phyloP scores from a whole-genome alignment of 2,329 filamentous ascomycete genomes.

The Stagonosporopsis cucurbitacearum region DNA sequence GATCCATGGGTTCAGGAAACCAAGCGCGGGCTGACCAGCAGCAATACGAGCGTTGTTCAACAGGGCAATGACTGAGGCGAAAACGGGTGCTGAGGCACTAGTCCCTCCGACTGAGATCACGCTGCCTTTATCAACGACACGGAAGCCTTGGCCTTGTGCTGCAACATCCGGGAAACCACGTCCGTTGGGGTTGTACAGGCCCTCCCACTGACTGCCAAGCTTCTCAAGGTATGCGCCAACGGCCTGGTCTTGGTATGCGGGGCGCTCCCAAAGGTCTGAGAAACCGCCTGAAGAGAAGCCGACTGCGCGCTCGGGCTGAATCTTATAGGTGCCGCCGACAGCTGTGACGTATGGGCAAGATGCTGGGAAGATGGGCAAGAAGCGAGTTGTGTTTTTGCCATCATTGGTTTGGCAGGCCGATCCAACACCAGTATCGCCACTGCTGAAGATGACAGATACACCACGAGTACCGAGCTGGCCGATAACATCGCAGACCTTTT shows the following conservation, averaged over 20 bases:
- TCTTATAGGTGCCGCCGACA: constrained; percentile 51
- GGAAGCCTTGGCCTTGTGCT: constrained; percentile 47
- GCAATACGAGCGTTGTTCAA: constrained; percentile 49
- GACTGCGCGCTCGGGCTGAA: constrained; percentile 50
- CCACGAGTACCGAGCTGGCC: constrained; percentile 50
- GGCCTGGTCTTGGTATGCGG: constrained; percentile 52
- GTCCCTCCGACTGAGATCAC: constrained; percentile 47
- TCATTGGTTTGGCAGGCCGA: constrained; percentile 56
- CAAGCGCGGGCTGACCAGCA: constrained; percentile 43
- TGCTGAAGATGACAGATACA: constrained; percentile 50
- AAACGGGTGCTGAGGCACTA: constrained; percentile 48
- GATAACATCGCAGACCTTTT: constrained; percentile 49
- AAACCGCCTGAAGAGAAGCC: constrained; percentile 55
- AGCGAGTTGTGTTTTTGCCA: constrained; percentile 52
- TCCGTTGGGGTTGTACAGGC: constrained; percentile 53
- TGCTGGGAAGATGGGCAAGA: constrained; percentile 55
- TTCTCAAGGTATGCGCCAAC: constrained; percentile 49
- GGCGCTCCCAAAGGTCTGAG: constrained; percentile 52
- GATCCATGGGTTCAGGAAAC: constrained; percentile 52
- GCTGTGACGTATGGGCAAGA: constrained; percentile 57
- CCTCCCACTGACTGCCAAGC: constrained; percentile 49
- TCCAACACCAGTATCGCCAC: constrained; percentile 50
- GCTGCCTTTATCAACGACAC: constrained; percentile 44
- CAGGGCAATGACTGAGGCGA: constrained; percentile 47
- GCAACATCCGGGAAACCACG: constrained; percentile 56